Evolutionary conservation across 225 moss, liverwort and hornwort genomes (phyloP).

Genomic region (Climacium dendroides): DNA sequence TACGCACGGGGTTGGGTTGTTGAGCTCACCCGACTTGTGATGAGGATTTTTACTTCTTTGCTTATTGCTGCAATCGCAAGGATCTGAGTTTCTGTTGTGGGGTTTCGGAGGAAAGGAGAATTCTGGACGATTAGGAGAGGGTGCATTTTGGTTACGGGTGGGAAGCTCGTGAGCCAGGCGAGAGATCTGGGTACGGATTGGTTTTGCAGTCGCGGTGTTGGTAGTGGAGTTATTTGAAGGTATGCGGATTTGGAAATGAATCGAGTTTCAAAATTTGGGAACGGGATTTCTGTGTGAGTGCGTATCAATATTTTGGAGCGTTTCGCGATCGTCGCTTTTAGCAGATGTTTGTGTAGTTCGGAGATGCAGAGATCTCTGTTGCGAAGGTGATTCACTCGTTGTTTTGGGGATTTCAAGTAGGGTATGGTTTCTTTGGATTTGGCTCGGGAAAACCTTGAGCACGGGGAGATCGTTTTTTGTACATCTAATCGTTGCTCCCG

Average conservation of each 20-base stretch:
- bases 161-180: not conserved
- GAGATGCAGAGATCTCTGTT: not conserved
- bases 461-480: no score
- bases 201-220: not conserved
- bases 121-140: not conserved
- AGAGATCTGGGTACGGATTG: not conserved
- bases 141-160: not conserved
- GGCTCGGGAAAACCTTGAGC: not conserved
- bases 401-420: not conserved
- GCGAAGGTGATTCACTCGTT: not conserved
- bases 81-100: not conserved
- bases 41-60: not conserved
- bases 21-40: not conserved
- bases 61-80: not conserved
- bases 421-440: not conserved
- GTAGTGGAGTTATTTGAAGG: not conserved
- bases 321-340: not conserved
- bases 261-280: not conserved
- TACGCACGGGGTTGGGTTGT: not conserved
- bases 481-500: not conserved
- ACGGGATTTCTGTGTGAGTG: not conserved
- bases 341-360: not conserved
- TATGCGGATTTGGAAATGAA: not conserved
- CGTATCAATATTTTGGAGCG: not conserved
- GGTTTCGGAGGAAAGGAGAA: not conserved